Conservation (phyloP, 1,284 basidiomycete genomes). For the Naganishia albida region DNA sequence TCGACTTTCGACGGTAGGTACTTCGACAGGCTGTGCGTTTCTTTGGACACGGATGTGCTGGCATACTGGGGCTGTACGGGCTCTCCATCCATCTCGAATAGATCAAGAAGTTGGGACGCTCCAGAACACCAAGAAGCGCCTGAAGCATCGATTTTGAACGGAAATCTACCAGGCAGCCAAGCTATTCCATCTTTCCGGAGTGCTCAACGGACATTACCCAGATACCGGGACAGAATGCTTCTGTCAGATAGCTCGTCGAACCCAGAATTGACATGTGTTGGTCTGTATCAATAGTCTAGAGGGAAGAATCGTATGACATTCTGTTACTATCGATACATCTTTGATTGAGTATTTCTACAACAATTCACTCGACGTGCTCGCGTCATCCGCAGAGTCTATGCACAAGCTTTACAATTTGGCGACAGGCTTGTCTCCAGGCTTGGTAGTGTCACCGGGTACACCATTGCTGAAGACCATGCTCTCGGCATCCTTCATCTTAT, state of each 20-base stretch:
- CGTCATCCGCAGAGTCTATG: too few relatives aligned
- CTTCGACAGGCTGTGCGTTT: too few relatives aligned
- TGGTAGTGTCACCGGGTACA: slow-evolving; percentile 13
- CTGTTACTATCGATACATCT: too few relatives aligned
- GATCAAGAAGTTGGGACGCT: slow-evolving; percentile 88
- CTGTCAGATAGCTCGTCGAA: too few relatives aligned
- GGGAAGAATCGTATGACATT: too few relatives aligned
- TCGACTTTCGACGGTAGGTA: too few relatives aligned
- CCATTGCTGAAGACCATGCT: slow-evolving; percentile 29
- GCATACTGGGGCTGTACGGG: too few relatives aligned
- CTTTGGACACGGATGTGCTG: too few relatives aligned
- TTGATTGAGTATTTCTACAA: too few relatives aligned
- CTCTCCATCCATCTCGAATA: slow-evolving; percentile 94
- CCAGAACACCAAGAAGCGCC: slow-evolving; percentile 86
- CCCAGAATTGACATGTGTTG: too few relatives aligned
- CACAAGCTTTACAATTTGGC: slow-evolving; percentile 22
- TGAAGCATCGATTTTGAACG: slow-evolving; percentile 99
- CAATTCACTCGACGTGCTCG: too few relatives aligned
- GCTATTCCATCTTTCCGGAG: slow-evolving; percentile 95
- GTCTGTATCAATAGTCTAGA: too few relatives aligned
- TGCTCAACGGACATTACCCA: slow-evolving; percentile 96
- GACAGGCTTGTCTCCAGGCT: slow-evolving; percentile 15
- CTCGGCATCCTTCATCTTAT: slow-evolving; percentile 37
- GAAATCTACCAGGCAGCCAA: slow-evolving; percentile 99
- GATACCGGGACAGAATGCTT: slow-evolving; percentile 96